Evolutionary conservation across 768 basidiomycete genomes (phyloP).

Genomic region (Filobasidium floriforme): DNA sequence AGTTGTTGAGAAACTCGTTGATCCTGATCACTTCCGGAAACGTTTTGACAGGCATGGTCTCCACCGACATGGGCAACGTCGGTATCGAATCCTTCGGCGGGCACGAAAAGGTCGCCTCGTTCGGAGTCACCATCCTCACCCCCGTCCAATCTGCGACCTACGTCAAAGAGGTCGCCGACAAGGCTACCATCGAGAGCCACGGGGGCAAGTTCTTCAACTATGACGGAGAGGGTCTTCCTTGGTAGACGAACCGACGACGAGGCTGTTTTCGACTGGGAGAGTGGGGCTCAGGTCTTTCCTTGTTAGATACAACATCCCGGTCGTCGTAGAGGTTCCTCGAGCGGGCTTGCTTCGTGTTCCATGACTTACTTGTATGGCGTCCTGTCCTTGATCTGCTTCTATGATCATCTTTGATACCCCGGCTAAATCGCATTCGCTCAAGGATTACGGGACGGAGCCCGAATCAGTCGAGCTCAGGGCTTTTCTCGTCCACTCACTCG

Average conservation of each 20-base stretch:
- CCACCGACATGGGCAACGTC: conserved; percentile 14
- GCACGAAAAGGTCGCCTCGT: neutral
- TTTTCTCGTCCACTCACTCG: no score
- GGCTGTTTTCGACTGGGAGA: conserved; percentile 4
- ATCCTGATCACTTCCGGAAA: neutral
- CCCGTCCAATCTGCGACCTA: neutral
- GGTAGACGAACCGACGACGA: conserved; percentile 2
- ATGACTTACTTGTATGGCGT: no score
- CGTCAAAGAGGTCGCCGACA: neutral
- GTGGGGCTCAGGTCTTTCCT: neutral
- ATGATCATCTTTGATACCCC: no score
- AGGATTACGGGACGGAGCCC: no score
- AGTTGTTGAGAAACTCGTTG: no score
- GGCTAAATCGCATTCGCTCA: no score
- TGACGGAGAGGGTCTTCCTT: neutral
- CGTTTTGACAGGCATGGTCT: conserved; percentile 10
- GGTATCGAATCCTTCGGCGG: neutral
- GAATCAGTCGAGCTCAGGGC: no score
- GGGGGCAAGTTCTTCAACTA: conserved; percentile 3
- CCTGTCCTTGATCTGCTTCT: no score
- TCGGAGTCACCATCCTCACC: neutral
- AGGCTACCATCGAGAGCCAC: neutral
- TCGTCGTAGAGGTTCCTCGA: neutral
- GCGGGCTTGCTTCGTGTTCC: no score
- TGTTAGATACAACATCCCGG: neutral